phyloP scores from a whole-genome alignment of 2,329 filamentous ascomycete species.

The Fusarium floridanum region DNA sequence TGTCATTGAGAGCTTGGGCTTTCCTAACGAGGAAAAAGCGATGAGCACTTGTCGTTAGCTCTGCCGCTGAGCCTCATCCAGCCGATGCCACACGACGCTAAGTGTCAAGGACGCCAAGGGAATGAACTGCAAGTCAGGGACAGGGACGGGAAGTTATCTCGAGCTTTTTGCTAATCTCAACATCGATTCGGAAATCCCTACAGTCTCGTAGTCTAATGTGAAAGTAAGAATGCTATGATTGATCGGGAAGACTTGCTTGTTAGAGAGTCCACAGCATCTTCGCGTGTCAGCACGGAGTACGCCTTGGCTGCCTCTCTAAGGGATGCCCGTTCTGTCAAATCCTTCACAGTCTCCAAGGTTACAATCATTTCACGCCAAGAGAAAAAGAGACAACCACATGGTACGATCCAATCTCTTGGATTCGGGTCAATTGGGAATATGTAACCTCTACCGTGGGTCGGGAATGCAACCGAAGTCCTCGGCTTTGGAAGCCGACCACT shows the following conservation, averaged over 20 bases:
- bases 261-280: neutral
- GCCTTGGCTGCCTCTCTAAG: neutral
- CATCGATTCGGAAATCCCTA: neutral
- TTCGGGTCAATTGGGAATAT: neutral
- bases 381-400: neutral
- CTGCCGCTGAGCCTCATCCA: conserved; percentile 33
- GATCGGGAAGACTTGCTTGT: neutral
- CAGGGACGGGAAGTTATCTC: neutral
- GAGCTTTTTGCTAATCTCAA: neutral
- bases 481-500: conserved; percentile 20
- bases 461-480: conserved; percentile 5
- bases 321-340: neutral
- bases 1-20: neutral
- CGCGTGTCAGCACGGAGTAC: neutral
- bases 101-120: neutral
- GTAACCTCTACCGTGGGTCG: conserved; percentile 12
- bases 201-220: neutral
- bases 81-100: neutral
- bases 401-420: conserved; percentile 9
- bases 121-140: conserved; percentile 4
- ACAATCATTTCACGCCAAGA: conserved; percentile 4
- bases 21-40: conserved; percentile 16
- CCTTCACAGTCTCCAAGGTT: neutral
- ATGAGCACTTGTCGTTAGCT: conserved; percentile 27
- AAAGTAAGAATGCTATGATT: neutral